A percentile compares a stretch with the other conserved stretches of the same genome.
These are phyloP conservation scores for Aureobasidium sp. DNA, from an alignment of 2,329 filamentous ascomycete genomes.

Conservation along the genomic window DNA sequence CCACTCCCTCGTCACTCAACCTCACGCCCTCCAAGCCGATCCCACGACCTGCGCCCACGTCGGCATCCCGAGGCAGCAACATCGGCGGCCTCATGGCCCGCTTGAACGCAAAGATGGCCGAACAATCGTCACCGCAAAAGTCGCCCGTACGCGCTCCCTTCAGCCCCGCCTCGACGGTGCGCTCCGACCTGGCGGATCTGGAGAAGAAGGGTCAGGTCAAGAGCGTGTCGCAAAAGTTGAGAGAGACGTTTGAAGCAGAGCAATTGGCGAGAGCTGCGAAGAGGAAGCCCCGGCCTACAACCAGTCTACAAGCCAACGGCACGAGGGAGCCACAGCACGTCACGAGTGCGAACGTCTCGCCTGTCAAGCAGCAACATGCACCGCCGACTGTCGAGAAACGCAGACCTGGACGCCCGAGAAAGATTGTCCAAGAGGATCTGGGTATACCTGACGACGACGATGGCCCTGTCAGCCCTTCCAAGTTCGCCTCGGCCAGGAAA, in stretches of 20 bases:
- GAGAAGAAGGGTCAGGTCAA: background rate
- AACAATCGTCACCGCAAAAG: background rate
- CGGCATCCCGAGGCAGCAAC: slow-evolving; percentile 15
- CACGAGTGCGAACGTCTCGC: too few relatives aligned
- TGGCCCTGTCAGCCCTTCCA: slow-evolving; percentile 4
- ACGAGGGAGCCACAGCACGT: too few relatives aligned
- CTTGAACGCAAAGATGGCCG: slow-evolving; percentile 11
- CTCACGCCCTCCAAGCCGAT: slow-evolving; percentile 6
- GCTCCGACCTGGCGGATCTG: background rate
- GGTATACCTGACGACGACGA: slow-evolving; percentile 3
- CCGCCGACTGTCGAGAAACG: background rate
- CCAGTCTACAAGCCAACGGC: too few relatives aligned
- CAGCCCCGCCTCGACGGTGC: background rate
- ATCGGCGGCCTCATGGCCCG: slow-evolving; percentile 12
- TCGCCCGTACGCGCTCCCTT: background rate
- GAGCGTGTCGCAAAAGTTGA: slow-evolving; percentile 1
- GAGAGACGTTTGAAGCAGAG: slow-evolving; percentile 2
- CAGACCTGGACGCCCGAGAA: slow-evolving; percentile 15
- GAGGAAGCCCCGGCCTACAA: slow-evolving; percentile 25
- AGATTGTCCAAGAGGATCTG: slow-evolving; percentile 14
- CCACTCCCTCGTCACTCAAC: background rate
- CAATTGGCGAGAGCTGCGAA: slow-evolving; percentile 17
- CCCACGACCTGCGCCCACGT: background rate
- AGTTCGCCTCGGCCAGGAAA: background rate
- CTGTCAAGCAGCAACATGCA: background rate